Percentiles rank a stretch among this genome's conserved stretches.
These are phyloP conservation scores for Torulaspora indica DNA, from an alignment of 805 yeast species.

Conservation along the genomic window DNA sequence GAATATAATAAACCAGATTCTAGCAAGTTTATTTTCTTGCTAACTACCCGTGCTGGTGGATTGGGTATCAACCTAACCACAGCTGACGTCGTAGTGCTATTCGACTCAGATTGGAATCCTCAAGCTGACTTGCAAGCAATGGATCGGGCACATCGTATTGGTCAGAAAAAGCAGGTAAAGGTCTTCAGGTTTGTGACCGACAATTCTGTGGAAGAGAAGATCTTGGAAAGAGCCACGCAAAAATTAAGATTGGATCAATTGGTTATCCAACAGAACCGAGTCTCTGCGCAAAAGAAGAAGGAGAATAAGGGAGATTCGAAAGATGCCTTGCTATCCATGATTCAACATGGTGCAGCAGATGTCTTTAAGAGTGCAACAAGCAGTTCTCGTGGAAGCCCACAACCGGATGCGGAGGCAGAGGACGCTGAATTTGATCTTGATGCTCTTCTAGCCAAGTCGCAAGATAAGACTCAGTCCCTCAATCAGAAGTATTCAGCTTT, in stretches of 20 bases:
- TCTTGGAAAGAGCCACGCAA: conserved; percentile 75
- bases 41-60: conserved; percentile 89
- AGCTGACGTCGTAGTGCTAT: conserved; percentile 73
- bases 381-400: conserved; percentile 27
- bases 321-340: conserved; percentile 74
- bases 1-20: conserved; percentile 74
- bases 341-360: conserved; percentile 75
- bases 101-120: conserved; percentile 85
- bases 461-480: conserved; percentile 56
- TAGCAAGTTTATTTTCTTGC: conserved; percentile 63
- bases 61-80: conserved; percentile 76
- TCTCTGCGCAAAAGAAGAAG: conserved; percentile 24
- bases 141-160: conserved; percentile 88
- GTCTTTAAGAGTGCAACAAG: conserved; percentile 38
- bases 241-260: conserved; percentile 73
- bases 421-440: conserved; percentile 53
- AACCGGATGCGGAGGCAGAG: conserved; percentile 30
- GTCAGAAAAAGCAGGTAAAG: conserved; percentile 78
- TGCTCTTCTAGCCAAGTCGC: conserved; percentile 53
- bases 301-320: conserved; percentile 43
- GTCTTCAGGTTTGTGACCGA: conserved; percentile 76
- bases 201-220: conserved; percentile 79
- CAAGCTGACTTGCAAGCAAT: conserved; percentile 86
- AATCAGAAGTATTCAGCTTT: conserved; percentile 59
- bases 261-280: conserved; percentile 74